phyloP scores from a whole-genome alignment of 441 rosid species.

The Euphorbia schlechtendalii region DNA sequence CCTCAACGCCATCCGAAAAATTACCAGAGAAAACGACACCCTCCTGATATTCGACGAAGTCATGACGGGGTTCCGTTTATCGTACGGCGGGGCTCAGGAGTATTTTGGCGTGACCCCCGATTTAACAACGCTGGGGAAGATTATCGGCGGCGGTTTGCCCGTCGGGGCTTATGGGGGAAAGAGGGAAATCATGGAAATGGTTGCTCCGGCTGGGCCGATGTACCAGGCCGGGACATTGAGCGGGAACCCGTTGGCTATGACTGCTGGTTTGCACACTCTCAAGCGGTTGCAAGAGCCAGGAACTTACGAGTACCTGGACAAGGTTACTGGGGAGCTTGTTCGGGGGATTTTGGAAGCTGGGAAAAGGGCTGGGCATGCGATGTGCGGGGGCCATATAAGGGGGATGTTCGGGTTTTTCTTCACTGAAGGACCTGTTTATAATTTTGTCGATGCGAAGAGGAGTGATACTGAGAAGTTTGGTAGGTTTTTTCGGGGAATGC shows the following conservation, averaged over 20 bases:
- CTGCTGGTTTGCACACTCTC: constrained; percentile 80
- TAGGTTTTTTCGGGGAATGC: constrained; percentile 65
- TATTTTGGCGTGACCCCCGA: constrained; percentile 77
- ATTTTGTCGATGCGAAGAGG: constrained; percentile 73
- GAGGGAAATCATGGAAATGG: constrained; percentile 88
- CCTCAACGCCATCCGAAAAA: constrained; percentile 47
- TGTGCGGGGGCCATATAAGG: constrained; percentile 67
- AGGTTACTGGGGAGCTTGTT: constrained; percentile 57
- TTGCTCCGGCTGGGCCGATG: constrained; percentile 96
- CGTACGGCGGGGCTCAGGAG: constrained; percentile 94
- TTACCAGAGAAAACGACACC: constrained; percentile 53
- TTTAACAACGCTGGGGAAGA: constrained; percentile 77
- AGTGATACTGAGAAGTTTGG: constrained; percentile 73
- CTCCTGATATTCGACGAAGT: constrained; percentile 89
- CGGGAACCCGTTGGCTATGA: constrained; percentile 91
- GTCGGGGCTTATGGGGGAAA: constrained; percentile 98
- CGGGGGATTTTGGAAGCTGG: constrained; percentile 73
- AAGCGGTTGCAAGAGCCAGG: constrained; percentile 68
- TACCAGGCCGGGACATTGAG: constrained; percentile 97
- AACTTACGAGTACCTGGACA: constrained; percentile 66
- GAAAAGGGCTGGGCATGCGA: constrained; percentile 74
- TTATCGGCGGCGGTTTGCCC: constrained; percentile 93
- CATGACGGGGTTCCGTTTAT: constrained; percentile 85
- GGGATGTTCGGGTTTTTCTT: constrained; percentile 98
- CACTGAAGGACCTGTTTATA: constrained; percentile 72